phyloP scores from a whole-genome alignment of 139 green algal genomes.

The Ostreobium quekettii region DNA sequence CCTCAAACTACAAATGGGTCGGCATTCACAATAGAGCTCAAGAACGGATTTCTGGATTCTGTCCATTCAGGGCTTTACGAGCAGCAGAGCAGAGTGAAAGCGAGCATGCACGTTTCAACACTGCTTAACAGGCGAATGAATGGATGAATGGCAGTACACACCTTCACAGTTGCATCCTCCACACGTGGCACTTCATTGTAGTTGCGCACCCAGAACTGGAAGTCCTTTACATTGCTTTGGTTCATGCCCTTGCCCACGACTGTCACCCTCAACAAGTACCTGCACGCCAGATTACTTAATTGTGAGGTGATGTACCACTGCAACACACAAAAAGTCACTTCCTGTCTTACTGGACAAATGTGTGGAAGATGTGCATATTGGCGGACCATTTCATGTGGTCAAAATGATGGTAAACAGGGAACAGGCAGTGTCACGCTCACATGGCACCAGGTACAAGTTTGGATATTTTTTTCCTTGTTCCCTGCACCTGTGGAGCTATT shows the following conservation, averaged over 20 bases:
- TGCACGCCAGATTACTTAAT: constrained; percentile 22
- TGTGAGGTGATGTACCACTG: too few species aligned
- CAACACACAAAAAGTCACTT: too few species aligned
- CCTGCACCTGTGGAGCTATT: too few species aligned
- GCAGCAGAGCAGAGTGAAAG: neutral
- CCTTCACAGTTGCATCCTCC: constrained; percentile 58
- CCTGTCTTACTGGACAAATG: too few species aligned
- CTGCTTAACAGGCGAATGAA: neutral
- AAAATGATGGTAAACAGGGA: too few species aligned
- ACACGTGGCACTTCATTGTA: constrained; percentile 30
- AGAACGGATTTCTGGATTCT: neutral
- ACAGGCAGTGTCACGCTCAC: too few species aligned
- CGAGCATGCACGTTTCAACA: neutral
- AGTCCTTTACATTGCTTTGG: constrained; percentile 62
- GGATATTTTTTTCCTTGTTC: too few species aligned
- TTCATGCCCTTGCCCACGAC: constrained; percentile 67
- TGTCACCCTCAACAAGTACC: constrained; percentile 85
- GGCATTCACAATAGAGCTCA: too few species aligned
- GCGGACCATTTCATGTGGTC: too few species aligned
- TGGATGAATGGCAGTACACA: constrained; percentile 19
- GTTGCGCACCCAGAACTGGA: constrained; percentile 82
- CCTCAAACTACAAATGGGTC: too few species aligned
- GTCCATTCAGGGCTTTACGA: neutral
- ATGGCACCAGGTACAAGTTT: too few species aligned
- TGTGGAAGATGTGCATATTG: too few species aligned